Evolutionary conservation across 352 stramenopile species (phyloP).

Genomic region (Globisporangium paddicum): DNA sequence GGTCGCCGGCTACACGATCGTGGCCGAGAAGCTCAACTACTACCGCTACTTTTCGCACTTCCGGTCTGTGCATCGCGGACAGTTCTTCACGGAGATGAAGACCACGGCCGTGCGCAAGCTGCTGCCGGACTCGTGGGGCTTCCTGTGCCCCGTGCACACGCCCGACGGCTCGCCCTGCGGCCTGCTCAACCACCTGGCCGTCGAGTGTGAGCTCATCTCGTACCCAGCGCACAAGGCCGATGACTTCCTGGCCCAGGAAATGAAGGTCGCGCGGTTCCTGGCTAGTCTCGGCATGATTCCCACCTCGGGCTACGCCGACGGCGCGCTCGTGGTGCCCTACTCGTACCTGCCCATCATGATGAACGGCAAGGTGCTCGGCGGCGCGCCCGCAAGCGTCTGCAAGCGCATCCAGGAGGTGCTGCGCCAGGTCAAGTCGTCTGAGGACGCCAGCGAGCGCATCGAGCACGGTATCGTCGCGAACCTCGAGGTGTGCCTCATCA

Average conservation of each 20-base stretch:
- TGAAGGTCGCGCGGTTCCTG: constrained; percentile 75
- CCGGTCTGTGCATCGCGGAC: constrained; percentile 96
- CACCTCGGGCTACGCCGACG: constrained; percentile 72
- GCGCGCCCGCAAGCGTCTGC: constrained; percentile 81
- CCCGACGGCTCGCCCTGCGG: constrained; percentile 98
- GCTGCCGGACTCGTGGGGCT: constrained; percentile 98
- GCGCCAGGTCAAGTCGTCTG: constrained; percentile 65
- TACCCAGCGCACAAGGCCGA: constrained; percentile 71
- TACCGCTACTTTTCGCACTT: constrained; percentile 99
- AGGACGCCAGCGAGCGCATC: constrained; percentile 40
- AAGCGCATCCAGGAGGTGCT: constrained; percentile 74
- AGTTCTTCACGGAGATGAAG: constrained; percentile 99
- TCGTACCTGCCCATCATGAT: constrained; percentile 95
- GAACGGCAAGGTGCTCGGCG: constrained; percentile 95
- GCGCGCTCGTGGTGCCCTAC: constrained; percentile 81
- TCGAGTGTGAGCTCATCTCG: constrained; percentile 88
- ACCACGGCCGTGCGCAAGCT: constrained; percentile 98
- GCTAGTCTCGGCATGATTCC: constrained; percentile 81
- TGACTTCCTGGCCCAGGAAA: constrained; percentile 66
- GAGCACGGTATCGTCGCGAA: constrained; percentile 69
- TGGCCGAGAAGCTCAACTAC: constrained; percentile 99
- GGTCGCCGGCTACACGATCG: constrained; percentile 97
- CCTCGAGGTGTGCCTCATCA: constrained; percentile 79
- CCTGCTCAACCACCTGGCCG: constrained; percentile 97
- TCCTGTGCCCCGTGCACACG: constrained; percentile 99